Base-by-base conservation (phyloP, 2,329 filamentous ascomycete genomes). In the Neopestalotiopsis sp. region DNA sequence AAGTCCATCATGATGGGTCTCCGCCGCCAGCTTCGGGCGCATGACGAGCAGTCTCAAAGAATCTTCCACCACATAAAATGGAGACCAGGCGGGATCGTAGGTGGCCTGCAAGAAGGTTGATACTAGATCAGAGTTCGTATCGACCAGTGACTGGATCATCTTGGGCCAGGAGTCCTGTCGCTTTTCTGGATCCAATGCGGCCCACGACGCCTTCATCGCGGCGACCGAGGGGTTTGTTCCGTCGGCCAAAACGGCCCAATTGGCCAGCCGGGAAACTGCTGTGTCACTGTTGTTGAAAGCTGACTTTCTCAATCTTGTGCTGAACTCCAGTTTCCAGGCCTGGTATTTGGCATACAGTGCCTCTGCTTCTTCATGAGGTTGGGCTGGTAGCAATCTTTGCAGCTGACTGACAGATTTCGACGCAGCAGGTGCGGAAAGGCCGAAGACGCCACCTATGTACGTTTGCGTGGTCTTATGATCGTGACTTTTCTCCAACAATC, bases 21-120 rank as follows among this genome's bases (percentile, higher is more conserved):
- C 34, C 14, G 17, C 34, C 14, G 17, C 24, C 7, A 49, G 32
- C 14, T 69, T 66, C 17, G 60, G 65, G 24, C 56, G 58, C 28
- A 68, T 69, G 61, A 67, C 68, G 65, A 78, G 72, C 28, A 76
- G 40, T 57, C 76, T 75, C 12, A 76, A 57, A 7, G 72, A 30
- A 67, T 79, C 78, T 58, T 78, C 78, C 20, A 78, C 66, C 30
- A 78, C 66, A 63, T 78, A 79, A 59, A 68, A 75, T 61, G 76
- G 74, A 58, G 76, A 76, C 73, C 72, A 74, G 4, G 72, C 70
- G 40, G 75, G 65, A 42, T 77, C 68, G 59, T 78, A 77, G 10
- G 76, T 77, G 17, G 71, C 69, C 5, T 69, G 66, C 28, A 78
- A 67, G 24, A 78, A 72, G 52, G 67, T 63, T 4, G 68, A 65